Conservation (phyloP, 768 basidiomycete genomes). For the Pisolithus microcarpus region DNA sequence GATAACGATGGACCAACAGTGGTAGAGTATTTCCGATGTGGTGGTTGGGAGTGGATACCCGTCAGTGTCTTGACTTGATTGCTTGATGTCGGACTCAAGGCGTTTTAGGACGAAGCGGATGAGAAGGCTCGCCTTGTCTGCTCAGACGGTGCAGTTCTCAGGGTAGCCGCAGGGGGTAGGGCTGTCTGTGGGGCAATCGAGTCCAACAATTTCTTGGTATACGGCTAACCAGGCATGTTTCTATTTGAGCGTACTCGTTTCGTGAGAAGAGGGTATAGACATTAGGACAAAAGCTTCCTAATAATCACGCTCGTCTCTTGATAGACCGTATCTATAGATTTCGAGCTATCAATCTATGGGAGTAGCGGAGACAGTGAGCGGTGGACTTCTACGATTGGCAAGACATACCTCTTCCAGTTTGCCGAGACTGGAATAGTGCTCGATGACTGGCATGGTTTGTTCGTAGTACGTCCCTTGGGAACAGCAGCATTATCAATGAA, state of each 20-base stretch:
- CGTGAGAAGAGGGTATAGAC: background rate
- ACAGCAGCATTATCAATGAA: background rate
- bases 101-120: conserved; percentile 49
- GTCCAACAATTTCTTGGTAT: conserved; percentile 39
- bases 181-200: conserved; percentile 41
- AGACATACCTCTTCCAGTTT: conserved; percentile 71
- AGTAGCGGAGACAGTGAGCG: background rate
- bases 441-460: conserved; percentile 89
- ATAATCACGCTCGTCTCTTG: conserved; percentile 50
- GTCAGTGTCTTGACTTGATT: conserved; percentile 35
- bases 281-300: conserved; percentile 35
- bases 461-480: conserved; percentile 70
- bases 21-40: conserved; percentile 73
- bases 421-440: conserved; percentile 57
- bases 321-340: conserved; percentile 68
- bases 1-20: conserved; percentile 46
- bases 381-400: background rate
- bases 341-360: conserved; percentile 59
- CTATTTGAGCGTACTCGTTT: background rate
- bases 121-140: conserved; percentile 66
- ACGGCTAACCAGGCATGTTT: conserved; percentile 28
- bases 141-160: conserved; percentile 66
- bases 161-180: conserved; percentile 54
- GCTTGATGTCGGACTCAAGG: conserved; percentile 1
- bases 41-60: conserved; percentile 83